Percentiles rank a stretch among this genome's conserved stretches.
Conservation (phyloP, 2,329 filamentous ascomycete genomes). For the Dothistroma pini region DNA sequence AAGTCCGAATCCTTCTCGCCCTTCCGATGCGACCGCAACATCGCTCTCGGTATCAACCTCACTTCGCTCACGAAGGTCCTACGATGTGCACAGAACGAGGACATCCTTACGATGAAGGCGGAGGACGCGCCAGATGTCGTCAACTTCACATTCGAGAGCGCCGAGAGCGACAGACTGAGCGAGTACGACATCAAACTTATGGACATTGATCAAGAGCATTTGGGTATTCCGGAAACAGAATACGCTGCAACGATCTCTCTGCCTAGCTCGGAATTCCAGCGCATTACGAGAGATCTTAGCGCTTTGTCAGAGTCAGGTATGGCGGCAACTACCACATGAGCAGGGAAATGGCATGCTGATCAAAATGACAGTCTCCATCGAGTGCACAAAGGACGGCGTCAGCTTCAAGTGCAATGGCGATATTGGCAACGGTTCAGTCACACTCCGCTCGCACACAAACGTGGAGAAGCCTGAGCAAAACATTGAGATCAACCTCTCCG, state of each 20-base stretch:
- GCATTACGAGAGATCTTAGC: conserved; percentile 88
- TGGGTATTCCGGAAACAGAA: conserved; percentile 98
- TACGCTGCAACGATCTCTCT: conserved; percentile 88
- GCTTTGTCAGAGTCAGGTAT: conserved; percentile 93
- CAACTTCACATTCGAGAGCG: conserved; percentile 92
- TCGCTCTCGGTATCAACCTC: conserved; percentile 95
- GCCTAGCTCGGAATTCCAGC: conserved; percentile 85
- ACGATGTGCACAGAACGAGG: conserved; percentile 87
- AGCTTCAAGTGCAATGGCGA: conserved; percentile 93
- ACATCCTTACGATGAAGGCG: conserved; percentile 93
- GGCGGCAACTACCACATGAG: conserved; percentile 32
- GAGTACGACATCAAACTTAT: conserved; percentile 99
- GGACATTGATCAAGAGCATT: conserved; percentile 99
- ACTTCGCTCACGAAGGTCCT: conserved; percentile 96
- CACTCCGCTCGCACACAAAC: conserved; percentile 80
- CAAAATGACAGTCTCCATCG: conserved; percentile 71
- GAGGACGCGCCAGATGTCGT: conserved; percentile 95
- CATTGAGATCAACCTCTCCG: conserved; percentile 83
- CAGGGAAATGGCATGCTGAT: background rate
- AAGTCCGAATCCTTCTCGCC: conserved; percentile 91
- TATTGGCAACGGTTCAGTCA: conserved; percentile 93
- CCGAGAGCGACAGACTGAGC: conserved; percentile 82
- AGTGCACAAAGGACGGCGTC: conserved; percentile 94
- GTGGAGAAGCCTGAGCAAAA: conserved; percentile 84
- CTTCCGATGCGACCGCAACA: conserved; percentile 98